Conservation (phyloP, 1,139 yeast species). For the Hansenula lynferdii region DNA sequence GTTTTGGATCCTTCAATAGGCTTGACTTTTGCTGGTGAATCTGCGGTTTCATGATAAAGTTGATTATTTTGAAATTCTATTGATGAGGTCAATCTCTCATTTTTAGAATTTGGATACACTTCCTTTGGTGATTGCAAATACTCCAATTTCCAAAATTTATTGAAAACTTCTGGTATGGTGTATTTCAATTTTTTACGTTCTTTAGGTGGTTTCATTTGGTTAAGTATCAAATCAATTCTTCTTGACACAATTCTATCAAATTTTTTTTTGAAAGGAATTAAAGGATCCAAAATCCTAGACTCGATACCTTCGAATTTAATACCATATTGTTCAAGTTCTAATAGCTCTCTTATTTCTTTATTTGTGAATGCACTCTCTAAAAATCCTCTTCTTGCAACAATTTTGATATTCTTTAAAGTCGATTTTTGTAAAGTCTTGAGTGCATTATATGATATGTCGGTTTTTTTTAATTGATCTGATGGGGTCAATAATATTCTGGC, state of each 20-base stretch:
- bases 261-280: conserved; percentile 32
- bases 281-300: conserved; percentile 35
- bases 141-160: conserved; percentile 61
- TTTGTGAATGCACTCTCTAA: conserved; percentile 85
- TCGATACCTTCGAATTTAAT: conserved; percentile 52
- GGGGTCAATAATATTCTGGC: conserved; percentile 73
- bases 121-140: conserved; percentile 65
- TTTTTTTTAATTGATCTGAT: conserved; percentile 41
- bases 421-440: conserved; percentile 46
- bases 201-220: conserved; percentile 36
- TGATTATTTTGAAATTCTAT: conserved; percentile 45
- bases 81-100: conserved; percentile 36
- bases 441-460: conserved; percentile 73
- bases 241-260: conserved; percentile 69
- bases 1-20: conserved; percentile 24
- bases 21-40: conserved; percentile 30
- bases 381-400: conserved; percentile 85
- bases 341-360: conserved; percentile 83
- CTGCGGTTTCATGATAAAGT: conserved; percentile 24
- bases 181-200: conserved; percentile 23
- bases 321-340: conserved; percentile 54
- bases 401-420: conserved; percentile 54
- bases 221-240: conserved; percentile 57
- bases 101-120: conserved; percentile 35
- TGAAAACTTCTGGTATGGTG: conserved; percentile 19